Evolutionary conservation across 75 land plant species (phyloP).

Genomic region (Cunninghamia lanceolata): DNA sequence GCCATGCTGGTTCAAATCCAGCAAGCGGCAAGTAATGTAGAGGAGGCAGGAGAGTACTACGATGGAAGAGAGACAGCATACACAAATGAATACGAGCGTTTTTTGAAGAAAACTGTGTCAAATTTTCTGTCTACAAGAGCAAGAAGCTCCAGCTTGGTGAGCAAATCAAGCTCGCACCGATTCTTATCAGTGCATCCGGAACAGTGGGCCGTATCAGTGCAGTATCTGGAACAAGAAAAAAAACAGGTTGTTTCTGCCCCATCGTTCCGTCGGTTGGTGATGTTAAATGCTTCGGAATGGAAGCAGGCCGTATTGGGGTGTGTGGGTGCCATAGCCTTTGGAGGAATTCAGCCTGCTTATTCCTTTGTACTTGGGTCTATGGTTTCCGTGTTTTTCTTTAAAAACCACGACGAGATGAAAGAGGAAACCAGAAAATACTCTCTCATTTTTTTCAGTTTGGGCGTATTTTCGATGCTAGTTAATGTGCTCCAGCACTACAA

Average conservation of each 20-base stretch:
- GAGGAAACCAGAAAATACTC: conserved; percentile 31
- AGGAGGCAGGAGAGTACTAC: not conserved
- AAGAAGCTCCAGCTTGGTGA: not conserved
- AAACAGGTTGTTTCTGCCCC: conserved; percentile 19
- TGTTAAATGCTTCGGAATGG: conserved; percentile 74
- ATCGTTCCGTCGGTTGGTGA: conserved; percentile 46
- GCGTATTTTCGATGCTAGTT: conserved; percentile 26
- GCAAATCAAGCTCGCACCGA: conserved; percentile 14
- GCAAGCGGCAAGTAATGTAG: not conserved
- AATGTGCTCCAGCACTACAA: conserved; percentile 63
- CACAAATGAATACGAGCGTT: no score
- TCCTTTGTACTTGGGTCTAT: conserved; percentile 52
- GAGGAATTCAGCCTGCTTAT: conserved; percentile 54
- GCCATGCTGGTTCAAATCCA: conserved; percentile 20
- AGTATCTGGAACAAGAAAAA: no score
- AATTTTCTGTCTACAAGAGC: conserved; percentile 10
- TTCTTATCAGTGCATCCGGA: conserved; percentile 4
- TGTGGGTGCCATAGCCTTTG: conserved; percentile 49
- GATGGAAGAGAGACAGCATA: no score
- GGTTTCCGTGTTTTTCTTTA: conserved; percentile 49
- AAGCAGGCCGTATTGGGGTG: conserved; percentile 46
- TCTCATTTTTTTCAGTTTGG: conserved; percentile 35
- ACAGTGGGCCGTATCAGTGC: no score
- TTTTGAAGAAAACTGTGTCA: no score
- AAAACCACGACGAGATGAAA: conserved; percentile 30